Evolutionary conservation across 139 green algal species (phyloP).

Genomic region (Volvox reticuliferus): DNA sequence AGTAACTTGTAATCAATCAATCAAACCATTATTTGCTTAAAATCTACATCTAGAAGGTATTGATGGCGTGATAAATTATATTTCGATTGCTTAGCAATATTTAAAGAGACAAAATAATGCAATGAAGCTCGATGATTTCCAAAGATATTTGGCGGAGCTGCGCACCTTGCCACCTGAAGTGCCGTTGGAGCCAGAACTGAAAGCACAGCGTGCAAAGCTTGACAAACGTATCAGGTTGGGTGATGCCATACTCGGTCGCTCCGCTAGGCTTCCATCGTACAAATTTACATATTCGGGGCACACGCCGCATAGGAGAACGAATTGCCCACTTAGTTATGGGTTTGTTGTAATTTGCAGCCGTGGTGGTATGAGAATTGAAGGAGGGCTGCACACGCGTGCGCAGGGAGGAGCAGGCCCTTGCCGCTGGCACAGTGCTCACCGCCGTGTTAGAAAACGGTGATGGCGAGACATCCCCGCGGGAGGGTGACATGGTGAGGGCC

Average conservation of each 20-base stretch:
- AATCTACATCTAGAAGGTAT: too few species aligned
- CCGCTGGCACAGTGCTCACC: conserved; percentile 64
- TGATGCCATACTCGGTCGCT: neutral
- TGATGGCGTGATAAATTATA: too few species aligned
- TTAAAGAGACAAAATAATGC: neutral
- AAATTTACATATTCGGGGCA: too few species aligned
- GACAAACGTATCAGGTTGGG: conserved; percentile 60
- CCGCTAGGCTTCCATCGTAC: too few species aligned
- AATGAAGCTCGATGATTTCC: conserved; percentile 11
- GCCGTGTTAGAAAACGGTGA: conserved; percentile 59
- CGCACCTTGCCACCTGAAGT: conserved; percentile 38
- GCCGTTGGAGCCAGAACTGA: conserved; percentile 67
- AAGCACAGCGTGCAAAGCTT: conserved; percentile 53
- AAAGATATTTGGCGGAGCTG: conserved; percentile 57
- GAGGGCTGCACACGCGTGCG: neutral
- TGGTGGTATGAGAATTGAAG: conserved; percentile 1
- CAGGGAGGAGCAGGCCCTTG: conserved; percentile 78
- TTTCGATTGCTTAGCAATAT: too few species aligned
- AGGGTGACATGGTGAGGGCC: conserved; percentile 67
- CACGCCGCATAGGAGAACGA: too few species aligned
- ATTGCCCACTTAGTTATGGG: too few species aligned
- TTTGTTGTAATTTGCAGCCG: neutral
- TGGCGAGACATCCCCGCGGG: conserved; percentile 44
- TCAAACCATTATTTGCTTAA: too few species aligned
- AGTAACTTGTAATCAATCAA: too few species aligned